These are phyloP conservation scores for Allium fistulosum DNA, from an alignment of 106 monocot genomes.

Conservation along the genomic window DNA sequence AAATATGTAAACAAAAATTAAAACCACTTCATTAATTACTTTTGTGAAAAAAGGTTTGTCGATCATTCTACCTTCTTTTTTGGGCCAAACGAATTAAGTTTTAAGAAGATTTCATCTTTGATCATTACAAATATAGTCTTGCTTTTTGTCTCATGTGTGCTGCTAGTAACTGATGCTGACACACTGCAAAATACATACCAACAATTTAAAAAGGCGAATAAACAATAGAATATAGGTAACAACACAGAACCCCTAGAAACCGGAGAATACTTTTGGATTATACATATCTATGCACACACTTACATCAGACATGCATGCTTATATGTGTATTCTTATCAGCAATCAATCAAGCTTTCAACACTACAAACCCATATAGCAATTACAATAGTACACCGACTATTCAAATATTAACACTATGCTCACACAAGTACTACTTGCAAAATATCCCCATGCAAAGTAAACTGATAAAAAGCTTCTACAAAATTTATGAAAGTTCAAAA, in stretches of 20 bases:
- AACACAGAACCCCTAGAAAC: background rate
- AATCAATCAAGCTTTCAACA: background rate
- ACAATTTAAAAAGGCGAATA: background rate
- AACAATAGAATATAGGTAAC: background rate
- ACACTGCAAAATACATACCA: slow-evolving; percentile 41
- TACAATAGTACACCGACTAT: too few relatives aligned
- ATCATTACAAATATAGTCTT: slow-evolving; percentile 90
- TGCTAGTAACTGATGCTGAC: slow-evolving; percentile 85
- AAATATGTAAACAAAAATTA: slow-evolving; percentile 3
- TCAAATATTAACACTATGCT: too few relatives aligned
- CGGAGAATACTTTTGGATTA: background rate
- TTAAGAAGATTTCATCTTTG: slow-evolving; percentile 87
- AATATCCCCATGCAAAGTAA: too few relatives aligned
- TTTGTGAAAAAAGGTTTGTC: background rate
- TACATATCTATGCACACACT: background rate
- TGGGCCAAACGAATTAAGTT: slow-evolving; percentile 68
- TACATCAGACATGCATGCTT: background rate
- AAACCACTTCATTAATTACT: slow-evolving; percentile 2
- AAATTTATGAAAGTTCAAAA: too few relatives aligned
- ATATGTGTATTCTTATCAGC: background rate
- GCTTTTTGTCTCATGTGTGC: slow-evolving; percentile 88
- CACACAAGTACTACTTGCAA: too few relatives aligned
- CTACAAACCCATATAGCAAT: background rate
- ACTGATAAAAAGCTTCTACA: too few relatives aligned
- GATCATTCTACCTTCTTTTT: too few relatives aligned